Conservation (phyloP, 257 asterid species). For the Capsicum pubescens region DNA sequence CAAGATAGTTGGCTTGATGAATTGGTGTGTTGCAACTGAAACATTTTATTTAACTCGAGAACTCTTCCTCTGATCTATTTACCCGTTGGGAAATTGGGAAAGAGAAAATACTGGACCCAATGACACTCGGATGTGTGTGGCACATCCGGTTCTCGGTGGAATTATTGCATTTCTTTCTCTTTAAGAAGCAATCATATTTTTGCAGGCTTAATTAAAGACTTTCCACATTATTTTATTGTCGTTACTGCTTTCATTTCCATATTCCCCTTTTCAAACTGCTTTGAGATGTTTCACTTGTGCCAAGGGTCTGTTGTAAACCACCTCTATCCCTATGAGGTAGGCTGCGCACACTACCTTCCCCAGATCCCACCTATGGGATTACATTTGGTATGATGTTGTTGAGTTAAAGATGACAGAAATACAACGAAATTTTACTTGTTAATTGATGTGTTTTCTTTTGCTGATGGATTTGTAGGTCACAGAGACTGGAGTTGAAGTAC, state of each 20-base stretch:
- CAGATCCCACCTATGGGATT: too few relatives aligned
- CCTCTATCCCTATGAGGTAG: too few relatives aligned
- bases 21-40: background rate
- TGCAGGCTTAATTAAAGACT: background rate
- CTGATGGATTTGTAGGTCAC: conserved; percentile 63
- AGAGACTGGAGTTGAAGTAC: conserved; percentile 91
- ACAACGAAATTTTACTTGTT: background rate
- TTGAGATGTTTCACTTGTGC: too few relatives aligned
- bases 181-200: background rate
- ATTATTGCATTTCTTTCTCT: background rate
- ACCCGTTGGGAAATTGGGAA: background rate
- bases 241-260: too few relatives aligned
- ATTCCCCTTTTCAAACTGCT: too few relatives aligned
- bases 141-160: background rate
- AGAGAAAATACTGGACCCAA: background rate
- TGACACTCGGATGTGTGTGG: background rate
- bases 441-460: conserved; percentile 5
- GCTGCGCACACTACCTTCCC: too few relatives aligned
- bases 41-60: background rate
- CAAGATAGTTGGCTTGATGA: conserved; percentile 1
- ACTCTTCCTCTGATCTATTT: background rate
- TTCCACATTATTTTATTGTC: too few relatives aligned
- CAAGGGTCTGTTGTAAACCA: too few relatives aligned
- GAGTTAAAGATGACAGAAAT: background rate
- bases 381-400: too few relatives aligned